Evolutionary conservation across 805 yeast genomes (phyloP).

Genomic region (Cyberlindnera galapagoensis): DNA sequence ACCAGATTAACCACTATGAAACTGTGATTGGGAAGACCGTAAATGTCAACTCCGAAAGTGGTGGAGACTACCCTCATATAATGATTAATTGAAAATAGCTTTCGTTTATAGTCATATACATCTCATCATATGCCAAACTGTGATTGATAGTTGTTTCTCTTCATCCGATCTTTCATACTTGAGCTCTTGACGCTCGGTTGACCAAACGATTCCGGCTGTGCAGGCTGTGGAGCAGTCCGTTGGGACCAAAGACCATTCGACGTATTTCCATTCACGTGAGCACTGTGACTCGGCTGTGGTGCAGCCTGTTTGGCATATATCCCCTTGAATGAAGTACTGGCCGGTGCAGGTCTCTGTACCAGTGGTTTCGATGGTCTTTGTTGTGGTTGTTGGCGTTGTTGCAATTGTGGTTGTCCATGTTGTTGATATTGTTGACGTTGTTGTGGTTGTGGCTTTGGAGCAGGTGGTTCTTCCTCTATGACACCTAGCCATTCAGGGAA

Average conservation of each 20-base stretch:
- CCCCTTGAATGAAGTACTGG: conserved; percentile 15
- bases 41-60: too few relatives aligned
- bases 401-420: conserved; percentile 4
- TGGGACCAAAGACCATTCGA: too few relatives aligned
- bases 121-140: too few relatives aligned
- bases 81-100: too few relatives aligned
- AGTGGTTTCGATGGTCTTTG: conserved; percentile 1
- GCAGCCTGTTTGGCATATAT: conserved; percentile 10
- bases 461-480: conserved; percentile 4
- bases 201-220: background rate
- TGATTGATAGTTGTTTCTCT: conserved; percentile 20
- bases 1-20: too few relatives aligned
- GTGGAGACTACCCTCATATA: too few relatives aligned
- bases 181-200: background rate
- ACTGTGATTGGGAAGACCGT: too few relatives aligned
- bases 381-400: conserved; percentile 3
- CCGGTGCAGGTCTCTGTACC: conserved; percentile 8
- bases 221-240: background rate
- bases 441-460: conserved; percentile 9
- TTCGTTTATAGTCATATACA: too few relatives aligned
- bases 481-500: conserved; percentile 26
- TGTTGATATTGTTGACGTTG: conserved; percentile 7
- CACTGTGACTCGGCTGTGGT: too few relatives aligned
- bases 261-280: too few relatives aligned
- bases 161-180: conserved; percentile 20